Conservation (phyloP, 345 rosid genomes). For the Eucalyptus leucophloia region DNA sequence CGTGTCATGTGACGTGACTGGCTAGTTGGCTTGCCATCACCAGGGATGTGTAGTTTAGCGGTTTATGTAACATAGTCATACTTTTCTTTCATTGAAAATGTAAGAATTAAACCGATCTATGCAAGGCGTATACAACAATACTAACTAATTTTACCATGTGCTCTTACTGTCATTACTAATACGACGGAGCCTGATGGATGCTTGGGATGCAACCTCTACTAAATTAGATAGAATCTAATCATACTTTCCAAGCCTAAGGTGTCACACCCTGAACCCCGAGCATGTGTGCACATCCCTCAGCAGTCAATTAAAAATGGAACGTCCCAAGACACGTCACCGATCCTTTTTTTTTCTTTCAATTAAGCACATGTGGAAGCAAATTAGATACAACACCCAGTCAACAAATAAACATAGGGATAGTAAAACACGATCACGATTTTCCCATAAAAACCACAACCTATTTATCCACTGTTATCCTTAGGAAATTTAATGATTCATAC, state of each 20-base stretch:
- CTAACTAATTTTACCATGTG: neutral
- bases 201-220: neutral
- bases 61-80: neutral
- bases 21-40: neutral
- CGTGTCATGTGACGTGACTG: neutral
- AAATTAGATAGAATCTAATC: neutral
- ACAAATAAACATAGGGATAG: too few species aligned
- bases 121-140: neutral
- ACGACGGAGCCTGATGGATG: neutral
- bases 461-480: too few species aligned
- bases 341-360: too few species aligned
- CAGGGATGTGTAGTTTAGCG: neutral
- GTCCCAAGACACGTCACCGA: fast-evolving
- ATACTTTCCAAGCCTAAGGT: neutral
- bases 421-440: too few species aligned
- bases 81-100: neutral
- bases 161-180: neutral
- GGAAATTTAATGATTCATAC: too few species aligned
- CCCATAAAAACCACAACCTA: too few species aligned
- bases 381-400: too few species aligned
- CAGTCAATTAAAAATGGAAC: too few species aligned
- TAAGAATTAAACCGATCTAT: neutral
- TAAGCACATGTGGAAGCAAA: too few species aligned
- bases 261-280: too few species aligned
- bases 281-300: too few species aligned